A percentile compares a stretch with the other conserved stretches of the same genome.
Evolutionary conservation across 495 filamentous ascomycete genomes (phyloP).

Genomic region (Niebla homalea): DNA sequence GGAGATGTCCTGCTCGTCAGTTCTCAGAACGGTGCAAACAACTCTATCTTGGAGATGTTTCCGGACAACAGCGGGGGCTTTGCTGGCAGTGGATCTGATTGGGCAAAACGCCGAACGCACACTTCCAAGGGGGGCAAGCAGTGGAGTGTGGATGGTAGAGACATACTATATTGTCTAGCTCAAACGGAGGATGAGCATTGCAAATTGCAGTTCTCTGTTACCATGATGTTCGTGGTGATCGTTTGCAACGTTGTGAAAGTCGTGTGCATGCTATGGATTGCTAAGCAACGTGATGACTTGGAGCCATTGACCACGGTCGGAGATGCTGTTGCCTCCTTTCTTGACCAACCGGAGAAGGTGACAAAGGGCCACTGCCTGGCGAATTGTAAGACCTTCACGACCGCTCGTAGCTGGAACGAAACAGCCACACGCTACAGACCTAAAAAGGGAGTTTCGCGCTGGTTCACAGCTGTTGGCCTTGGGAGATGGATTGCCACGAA

Average conservation of each 20-base stretch:
- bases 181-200: conserved; percentile 22
- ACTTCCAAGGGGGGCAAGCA: not conserved
- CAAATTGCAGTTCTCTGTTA: conserved; percentile 27
- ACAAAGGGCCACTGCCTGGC: conserved; percentile 23
- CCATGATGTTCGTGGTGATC: conserved; percentile 28
- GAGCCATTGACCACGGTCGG: conserved; percentile 34
- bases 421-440: too few species aligned
- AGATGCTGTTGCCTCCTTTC: conserved; percentile 36
- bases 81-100: not conserved
- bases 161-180: conserved; percentile 29
- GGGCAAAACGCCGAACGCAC: conserved; percentile 7
- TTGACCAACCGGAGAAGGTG: conserved; percentile 26
- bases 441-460: too few species aligned
- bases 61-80: not conserved
- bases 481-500: too few species aligned
- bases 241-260: conserved; percentile 26
- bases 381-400: conserved; percentile 10
- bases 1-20: not conserved
- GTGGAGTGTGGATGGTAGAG: not conserved
- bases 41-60: not conserved
- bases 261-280: conserved; percentile 23
- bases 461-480: too few species aligned
- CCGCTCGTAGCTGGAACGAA: too few species aligned
- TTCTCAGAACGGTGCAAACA: not conserved
- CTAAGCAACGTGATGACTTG: conserved; percentile 11